Evolutionary conservation across 305 asterid genomes (phyloP), one percentile per base, ranked within the genome.

Genomic region (Solanum hybrid): DNA sequence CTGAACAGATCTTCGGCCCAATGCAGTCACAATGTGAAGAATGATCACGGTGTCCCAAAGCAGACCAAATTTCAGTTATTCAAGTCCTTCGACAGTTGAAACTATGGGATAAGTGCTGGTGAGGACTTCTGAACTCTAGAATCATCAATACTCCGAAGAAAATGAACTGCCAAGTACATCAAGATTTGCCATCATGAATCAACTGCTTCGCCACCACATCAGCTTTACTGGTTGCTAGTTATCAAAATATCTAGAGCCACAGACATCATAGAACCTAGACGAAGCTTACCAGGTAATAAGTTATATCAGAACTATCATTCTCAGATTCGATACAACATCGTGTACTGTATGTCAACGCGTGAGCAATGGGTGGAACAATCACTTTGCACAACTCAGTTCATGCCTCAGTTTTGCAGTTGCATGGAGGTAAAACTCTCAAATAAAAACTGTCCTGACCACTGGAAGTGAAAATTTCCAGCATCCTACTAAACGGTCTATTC

Each of bases 1-100:
- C 76, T 51, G 45, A 51, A 92, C 89, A 91, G 6, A 88, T 88
- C 20, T 88, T 37, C 86, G 13, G 45, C 41, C 32, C 86, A 88
- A 73, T 57, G 57, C 34, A 39, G 86, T 75, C 41, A 88, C 78
- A 29, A 45, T 77, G 81, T 65, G 83, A 80, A 75, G 86, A n/a
- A 77, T 57, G 76, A 77, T 32, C 31, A 26, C 65, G 17, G 77
- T 89, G 57, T 87, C 87, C 82, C 41, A 73, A 51, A 39, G 86
- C 86, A 88, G 33, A 33, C 86, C 86, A 45, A 29, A 17, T 37
- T 77, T 81, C 45, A 72, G 83, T 34, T 31, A 41, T 77, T 45
- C 76, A 65, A 88, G 87, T 77, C 77, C 38, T 88, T 77, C 24
- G 41, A 84, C 41, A 51, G 88, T 31, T 84, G 88, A 51, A 84